Evolutionary conservation across 768 basidiomycete species (phyloP).

Genomic region (Steccherinum ochraceum): DNA sequence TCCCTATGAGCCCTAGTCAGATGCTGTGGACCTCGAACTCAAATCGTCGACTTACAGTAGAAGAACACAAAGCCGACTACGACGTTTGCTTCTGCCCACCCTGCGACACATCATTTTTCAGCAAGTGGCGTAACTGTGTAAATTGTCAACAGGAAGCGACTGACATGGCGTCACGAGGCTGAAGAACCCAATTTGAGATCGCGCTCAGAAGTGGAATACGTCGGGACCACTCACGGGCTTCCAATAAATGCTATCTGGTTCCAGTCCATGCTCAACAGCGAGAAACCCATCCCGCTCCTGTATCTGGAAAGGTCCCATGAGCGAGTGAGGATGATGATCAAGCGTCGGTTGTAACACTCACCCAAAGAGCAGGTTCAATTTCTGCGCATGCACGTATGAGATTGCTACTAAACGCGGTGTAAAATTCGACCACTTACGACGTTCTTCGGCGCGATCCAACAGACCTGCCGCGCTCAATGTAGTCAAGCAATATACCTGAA

Average conservation of each 20-base stretch:
- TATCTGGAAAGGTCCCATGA: slow-evolving; percentile 14
- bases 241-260: slow-evolving; percentile 67
- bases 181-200: no score
- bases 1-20: no score
- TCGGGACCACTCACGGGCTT: slow-evolving; percentile 46
- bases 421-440: slow-evolving; percentile 30
- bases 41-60: slow-evolving; percentile 34
- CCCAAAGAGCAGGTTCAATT: slow-evolving; percentile 56
- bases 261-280: slow-evolving; percentile 74
- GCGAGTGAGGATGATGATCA: background rate
- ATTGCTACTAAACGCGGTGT: background rate
- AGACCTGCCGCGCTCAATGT: slow-evolving; percentile 33
- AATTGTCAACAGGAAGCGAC: no score
- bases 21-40: no score
- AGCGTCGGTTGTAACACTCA: slow-evolving; percentile 15
- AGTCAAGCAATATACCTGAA: background rate
- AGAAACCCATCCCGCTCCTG: slow-evolving; percentile 39
- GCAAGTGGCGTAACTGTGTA: no score
- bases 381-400: slow-evolving; percentile 25
- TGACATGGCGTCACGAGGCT: no score
- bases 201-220: no score
- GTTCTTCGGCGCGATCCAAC: slow-evolving; percentile 60
- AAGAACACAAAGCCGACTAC: slow-evolving; percentile 39
- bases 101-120: no score
- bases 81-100: slow-evolving; percentile 75